Evolutionary conservation across 148 eudicot species (phyloP), one percentile per base, ranked within the genome.

Genomic region (Dysphania ambrosioides): DNA sequence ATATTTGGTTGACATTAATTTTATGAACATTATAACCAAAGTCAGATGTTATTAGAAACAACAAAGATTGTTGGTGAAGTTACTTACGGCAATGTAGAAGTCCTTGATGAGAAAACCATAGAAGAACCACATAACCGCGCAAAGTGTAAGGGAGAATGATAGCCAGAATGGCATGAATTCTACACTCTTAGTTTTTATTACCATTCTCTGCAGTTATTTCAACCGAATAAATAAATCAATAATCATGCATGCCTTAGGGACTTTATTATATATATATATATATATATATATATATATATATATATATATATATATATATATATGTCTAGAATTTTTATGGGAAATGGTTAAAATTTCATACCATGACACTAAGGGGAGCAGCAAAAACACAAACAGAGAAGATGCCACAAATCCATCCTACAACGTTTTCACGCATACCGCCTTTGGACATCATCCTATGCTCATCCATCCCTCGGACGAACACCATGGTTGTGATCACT

Each of bases 51-150:
- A 49, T 1, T 27, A 18, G 4, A 53, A 53, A 53, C 21, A 53
- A 6, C 24, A 53, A 5, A 53, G 23, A 5, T n/a, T 21, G n/a
- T n/a, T n/a, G 21, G 16, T 47, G 3, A 64, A n/a, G 15, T 32
- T 16, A 76, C 89, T 86, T 76, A 93, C 98, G 5, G 93, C 93
- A 30, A 93, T 82, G 85, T 72, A 90, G 72, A 56, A 83, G 70
- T 93, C 98, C 9, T 72, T 49, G 26, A 80, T 86, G 68, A 90
- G 76, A 29, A 90, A 73, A 8, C 98, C 98, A 34, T 88, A 93
- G 74, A 87, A 88, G 84, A 93, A 93, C 96, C 96, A 90, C 80
- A 90, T 83, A 53, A 93, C 79, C 2, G 98, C 96, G 41, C 93
- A 88, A 8, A 90, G 56, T 0, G 98, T 89, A 65, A 93, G 91